Percentiles rank a stretch among this genome's conserved stretches.
Conservation (phyloP, 495 filamentous ascomycete genomes). For the Chaetomium tenue region DNA sequence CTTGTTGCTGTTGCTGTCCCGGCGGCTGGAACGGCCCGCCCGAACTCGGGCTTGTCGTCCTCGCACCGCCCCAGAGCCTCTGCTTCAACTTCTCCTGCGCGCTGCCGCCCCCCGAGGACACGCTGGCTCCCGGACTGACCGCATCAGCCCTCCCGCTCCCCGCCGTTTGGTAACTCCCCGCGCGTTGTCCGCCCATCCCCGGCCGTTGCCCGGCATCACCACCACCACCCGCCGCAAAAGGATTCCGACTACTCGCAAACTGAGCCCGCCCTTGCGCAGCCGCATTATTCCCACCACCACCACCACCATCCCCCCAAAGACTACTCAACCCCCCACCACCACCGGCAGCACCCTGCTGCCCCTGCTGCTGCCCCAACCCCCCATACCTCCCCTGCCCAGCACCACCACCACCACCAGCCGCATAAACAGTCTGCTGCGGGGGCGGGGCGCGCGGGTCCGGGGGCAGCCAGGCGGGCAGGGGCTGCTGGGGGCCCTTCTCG, state of each 20-base stretch:
- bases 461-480: slow-evolving; percentile 85
- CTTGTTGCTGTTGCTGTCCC: slow-evolving; percentile 25
- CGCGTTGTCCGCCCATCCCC: slow-evolving; percentile 57
- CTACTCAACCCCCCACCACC: slow-evolving; percentile 57
- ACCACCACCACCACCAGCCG: slow-evolving; percentile 44
- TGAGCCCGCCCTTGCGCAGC: slow-evolving; percentile 40
- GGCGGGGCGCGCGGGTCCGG: slow-evolving; percentile 74
- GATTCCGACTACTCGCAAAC: slow-evolving; percentile 29
- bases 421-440: slow-evolving; percentile 50
- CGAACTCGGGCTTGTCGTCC: slow-evolving; percentile 43
- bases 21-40: slow-evolving; percentile 43
- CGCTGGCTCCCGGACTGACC: slow-evolving; percentile 36
- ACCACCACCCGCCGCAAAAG: slow-evolving; percentile 18
- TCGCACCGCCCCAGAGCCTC: slow-evolving; percentile 48
- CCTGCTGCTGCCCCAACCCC: slow-evolving; percentile 40
- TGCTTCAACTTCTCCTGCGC: slow-evolving; percentile 53
- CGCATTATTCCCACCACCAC: slow-evolving; percentile 51
- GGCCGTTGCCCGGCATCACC: slow-evolving; percentile 17
- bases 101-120: slow-evolving; percentile 30
- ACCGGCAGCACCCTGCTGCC: slow-evolving; percentile 33
- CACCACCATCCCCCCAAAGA: slow-evolving; percentile 84
- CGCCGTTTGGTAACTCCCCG: slow-evolving; percentile 65
- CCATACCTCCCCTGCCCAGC: slow-evolving; percentile 52
- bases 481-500: slow-evolving; percentile 79
- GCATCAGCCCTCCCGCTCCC: slow-evolving; percentile 24